Conservation (phyloP, 2,329 filamentous ascomycete genomes). For the Aureobasidium vineae region DNA sequence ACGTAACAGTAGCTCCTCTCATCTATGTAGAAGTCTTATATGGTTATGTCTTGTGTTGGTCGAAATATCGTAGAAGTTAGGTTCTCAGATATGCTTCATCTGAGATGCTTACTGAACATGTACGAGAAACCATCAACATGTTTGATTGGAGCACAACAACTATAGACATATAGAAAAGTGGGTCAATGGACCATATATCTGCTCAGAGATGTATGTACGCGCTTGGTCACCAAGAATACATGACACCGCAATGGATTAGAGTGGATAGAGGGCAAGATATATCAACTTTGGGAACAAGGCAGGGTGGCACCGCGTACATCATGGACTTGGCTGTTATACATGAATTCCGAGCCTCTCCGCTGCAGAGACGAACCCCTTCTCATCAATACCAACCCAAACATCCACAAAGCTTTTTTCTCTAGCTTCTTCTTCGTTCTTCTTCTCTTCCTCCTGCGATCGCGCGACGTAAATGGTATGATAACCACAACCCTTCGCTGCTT, state of each 20-base stretch:
- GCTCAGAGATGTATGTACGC: neutral
- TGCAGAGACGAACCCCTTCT: slow-evolving; percentile 52
- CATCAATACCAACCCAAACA: slow-evolving; percentile 55
- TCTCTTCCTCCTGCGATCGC: slow-evolving; percentile 63
- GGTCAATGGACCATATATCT: fast-evolving
- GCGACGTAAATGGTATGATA: slow-evolving; percentile 73
- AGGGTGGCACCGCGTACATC: neutral
- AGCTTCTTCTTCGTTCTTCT: slow-evolving; percentile 51
- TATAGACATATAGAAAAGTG: too few relatives aligned
- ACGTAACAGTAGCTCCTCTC: neutral
- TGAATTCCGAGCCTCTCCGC: slow-evolving; percentile 42
- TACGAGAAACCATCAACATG: neutral
- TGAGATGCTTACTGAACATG: neutral
- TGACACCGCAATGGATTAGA: neutral
- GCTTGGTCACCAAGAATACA: neutral
- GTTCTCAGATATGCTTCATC: neutral
- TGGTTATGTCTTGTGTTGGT: fast-evolving
- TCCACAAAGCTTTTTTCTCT: slow-evolving; percentile 63
- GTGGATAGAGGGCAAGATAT: neutral
- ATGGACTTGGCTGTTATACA: neutral
- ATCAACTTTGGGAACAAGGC: neutral
- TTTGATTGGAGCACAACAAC: too few relatives aligned
- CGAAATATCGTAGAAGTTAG: neutral
- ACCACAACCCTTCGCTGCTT: slow-evolving; percentile 63
- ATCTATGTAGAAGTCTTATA: neutral